Evolutionary conservation across 371 early-diverging fungal species (phyloP).

Genomic region (Dinochytrium kinnereticum): DNA sequence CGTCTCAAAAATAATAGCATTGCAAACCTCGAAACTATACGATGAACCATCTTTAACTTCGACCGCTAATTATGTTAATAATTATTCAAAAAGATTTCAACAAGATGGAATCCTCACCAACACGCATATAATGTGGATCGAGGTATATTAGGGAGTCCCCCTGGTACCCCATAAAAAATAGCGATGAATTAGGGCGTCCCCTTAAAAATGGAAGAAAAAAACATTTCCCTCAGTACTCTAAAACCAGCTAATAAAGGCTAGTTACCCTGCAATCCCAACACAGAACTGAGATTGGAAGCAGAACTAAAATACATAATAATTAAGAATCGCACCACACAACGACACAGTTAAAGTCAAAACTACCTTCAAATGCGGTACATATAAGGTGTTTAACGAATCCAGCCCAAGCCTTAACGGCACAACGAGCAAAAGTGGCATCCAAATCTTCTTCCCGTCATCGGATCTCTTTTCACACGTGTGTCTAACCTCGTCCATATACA

Average conservation of each 20-base stretch:
- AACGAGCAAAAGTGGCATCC: slow-evolving; percentile 69
- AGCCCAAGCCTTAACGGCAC: slow-evolving; percentile 89
- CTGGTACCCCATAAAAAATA: slow-evolving; percentile 90
- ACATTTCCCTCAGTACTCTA: slow-evolving; percentile 50
- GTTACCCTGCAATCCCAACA: too few relatives aligned
- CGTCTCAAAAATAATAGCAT: too few relatives aligned
- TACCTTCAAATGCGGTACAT: slow-evolving; percentile 72
- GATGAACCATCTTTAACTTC: slow-evolving; percentile 36
- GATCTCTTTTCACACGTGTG: slow-evolving; percentile 36
- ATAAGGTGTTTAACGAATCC: slow-evolving; percentile 83
- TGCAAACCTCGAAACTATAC: slow-evolving; percentile 22
- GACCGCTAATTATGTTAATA: slow-evolving; percentile 24
- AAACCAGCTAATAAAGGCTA: slow-evolving; percentile 24
- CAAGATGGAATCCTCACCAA: slow-evolving; percentile 47
- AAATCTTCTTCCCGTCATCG: slow-evolving; percentile 25
- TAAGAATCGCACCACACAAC: neutral
- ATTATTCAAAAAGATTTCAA: neutral
- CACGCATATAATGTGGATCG: slow-evolving; percentile 92
- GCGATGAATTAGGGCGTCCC: slow-evolving; percentile 91
- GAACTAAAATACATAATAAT: too few relatives aligned
- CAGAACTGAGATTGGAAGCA: slow-evolving; percentile 14
- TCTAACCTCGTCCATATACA: slow-evolving; percentile 69
- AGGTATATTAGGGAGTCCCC: slow-evolving; percentile 83
- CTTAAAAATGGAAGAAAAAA: slow-evolving; percentile 78
- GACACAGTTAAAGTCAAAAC: slow-evolving; percentile 14